Conservation (phyloP, 208 protist species). For the Eutreptiella sp. region DNA sequence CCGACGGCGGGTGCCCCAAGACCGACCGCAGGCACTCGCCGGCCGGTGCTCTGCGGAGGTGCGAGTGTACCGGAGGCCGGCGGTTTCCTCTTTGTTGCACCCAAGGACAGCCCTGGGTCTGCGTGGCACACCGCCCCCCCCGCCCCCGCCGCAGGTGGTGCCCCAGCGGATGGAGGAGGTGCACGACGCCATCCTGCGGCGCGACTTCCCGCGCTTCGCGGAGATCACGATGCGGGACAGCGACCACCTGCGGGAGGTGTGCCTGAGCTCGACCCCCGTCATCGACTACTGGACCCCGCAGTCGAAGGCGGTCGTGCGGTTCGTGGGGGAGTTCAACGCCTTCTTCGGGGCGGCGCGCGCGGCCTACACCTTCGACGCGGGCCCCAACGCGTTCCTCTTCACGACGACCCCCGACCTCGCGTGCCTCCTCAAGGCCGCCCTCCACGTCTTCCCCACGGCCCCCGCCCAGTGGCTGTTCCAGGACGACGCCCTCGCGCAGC, state of each 20-base stretch:
- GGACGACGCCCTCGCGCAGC: background rate
- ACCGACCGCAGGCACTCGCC: too few species aligned
- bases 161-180: slow-evolving; percentile 78
- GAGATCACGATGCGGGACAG: slow-evolving; percentile 85
- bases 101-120: too few species aligned
- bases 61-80: too few species aligned
- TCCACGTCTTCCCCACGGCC: slow-evolving; percentile 76
- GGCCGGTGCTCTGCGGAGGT: too few species aligned
- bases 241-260: slow-evolving; percentile 96
- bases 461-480: background rate
- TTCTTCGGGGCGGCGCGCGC: slow-evolving; percentile 54
- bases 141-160: slow-evolving; percentile 63
- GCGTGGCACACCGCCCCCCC: slow-evolving; percentile 29
- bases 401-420: slow-evolving; percentile 66
- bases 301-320: slow-evolving; percentile 86
- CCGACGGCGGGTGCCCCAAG: too few species aligned
- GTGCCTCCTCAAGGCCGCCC: slow-evolving; percentile 70
- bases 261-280: slow-evolving; percentile 90
- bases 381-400: slow-evolving; percentile 97
- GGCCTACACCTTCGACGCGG: slow-evolving; percentile 99
- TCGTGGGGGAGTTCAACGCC: slow-evolving; percentile 85
- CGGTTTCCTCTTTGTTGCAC: too few species aligned
- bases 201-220: slow-evolving; percentile 90
- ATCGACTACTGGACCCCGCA: slow-evolving; percentile 97
- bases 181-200: slow-evolving; percentile 73